Percentiles rank a stretch among this genome's conserved stretches.
These are phyloP conservation scores for Kodamaea suecica DNA, from an alignment of 1,139 yeast species.

Conservation along the genomic window DNA sequence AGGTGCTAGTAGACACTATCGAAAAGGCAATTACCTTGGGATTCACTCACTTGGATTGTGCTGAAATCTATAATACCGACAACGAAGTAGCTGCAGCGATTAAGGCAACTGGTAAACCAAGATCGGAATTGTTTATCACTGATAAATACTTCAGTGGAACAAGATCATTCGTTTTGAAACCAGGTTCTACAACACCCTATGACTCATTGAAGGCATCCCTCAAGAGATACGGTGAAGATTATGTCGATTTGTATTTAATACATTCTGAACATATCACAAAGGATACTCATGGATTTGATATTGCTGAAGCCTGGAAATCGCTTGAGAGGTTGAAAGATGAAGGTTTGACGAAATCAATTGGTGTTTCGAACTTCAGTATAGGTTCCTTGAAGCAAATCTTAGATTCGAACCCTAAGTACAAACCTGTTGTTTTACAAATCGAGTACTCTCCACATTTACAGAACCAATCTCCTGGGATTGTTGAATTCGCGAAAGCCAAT, in stretches of 20 bases:
- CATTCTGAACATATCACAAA: slow-evolving; percentile 41
- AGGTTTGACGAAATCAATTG: slow-evolving; percentile 40
- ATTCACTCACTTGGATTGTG: slow-evolving; percentile 37
- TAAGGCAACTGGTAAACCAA: slow-evolving; percentile 21
- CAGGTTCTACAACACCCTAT: slow-evolving; percentile 20
- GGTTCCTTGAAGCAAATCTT: slow-evolving; percentile 49
- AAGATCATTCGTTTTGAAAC: slow-evolving; percentile 35
- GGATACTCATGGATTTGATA: slow-evolving; percentile 41
- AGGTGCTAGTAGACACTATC: slow-evolving; percentile 21
- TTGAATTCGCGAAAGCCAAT: slow-evolving; percentile 48
- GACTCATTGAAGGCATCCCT: slow-evolving; percentile 27
- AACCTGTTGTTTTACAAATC: slow-evolving; percentile 67
- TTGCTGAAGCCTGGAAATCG: slow-evolving; percentile 55
- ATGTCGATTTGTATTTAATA: slow-evolving; percentile 50
- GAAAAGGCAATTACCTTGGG: slow-evolving; percentile 29
- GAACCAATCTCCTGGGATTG: slow-evolving; percentile 66
- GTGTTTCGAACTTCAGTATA: slow-evolving; percentile 61
- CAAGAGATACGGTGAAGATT: slow-evolving; percentile 34
- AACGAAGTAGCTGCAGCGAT: slow-evolving; percentile 31
- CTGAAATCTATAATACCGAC: slow-evolving; percentile 34
- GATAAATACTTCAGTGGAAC: slow-evolving; percentile 45
- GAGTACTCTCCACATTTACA: slow-evolving; percentile 68
- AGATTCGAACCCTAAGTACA: slow-evolving; percentile 35
- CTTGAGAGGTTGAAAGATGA: slow-evolving; percentile 40
- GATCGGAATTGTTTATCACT: slow-evolving; percentile 53